Percentiles rank a stretch among this genome's conserved stretches.
Conservation (phyloP, 2,329 filamentous ascomycete genomes). For the Fonsecaea pugnacius region DNA sequence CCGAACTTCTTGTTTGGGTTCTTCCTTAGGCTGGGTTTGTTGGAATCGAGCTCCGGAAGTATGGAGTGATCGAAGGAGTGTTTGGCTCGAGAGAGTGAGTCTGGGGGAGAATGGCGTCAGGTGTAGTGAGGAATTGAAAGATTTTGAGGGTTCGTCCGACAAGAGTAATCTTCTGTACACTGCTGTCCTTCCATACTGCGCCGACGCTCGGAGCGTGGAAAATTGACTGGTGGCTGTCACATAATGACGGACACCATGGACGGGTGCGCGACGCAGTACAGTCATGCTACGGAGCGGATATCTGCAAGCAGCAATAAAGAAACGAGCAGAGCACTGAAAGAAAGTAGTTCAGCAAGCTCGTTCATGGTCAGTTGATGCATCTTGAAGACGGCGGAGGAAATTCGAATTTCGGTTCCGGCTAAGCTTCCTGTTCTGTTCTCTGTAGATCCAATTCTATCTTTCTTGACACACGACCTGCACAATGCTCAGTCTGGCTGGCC, state of each 20-base stretch:
- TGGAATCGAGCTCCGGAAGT: conserved; percentile 31
- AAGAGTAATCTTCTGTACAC: conserved; percentile 30
- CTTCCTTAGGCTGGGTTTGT: conserved; percentile 36
- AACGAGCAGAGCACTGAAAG: conserved; percentile 2
- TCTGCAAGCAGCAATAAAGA: background rate
- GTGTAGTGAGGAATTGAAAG: conserved; percentile 15
- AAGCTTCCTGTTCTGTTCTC: conserved; percentile 14
- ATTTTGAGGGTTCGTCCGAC: conserved; percentile 6
- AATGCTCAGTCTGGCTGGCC: background rate
- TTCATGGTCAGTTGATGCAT: conserved; percentile 18
- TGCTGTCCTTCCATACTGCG: conserved; percentile 34
- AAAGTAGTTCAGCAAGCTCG: conserved; percentile 22
- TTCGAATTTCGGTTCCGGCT: conserved; percentile 22
- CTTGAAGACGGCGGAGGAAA: conserved; percentile 20
- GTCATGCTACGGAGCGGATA: conserved; percentile 34
- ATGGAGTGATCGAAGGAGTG: conserved; percentile 33
- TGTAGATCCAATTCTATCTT: conserved; percentile 1
- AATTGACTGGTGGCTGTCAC: conserved; percentile 32
- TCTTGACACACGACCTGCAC: background rate
- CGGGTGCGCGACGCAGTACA: conserved; percentile 31
- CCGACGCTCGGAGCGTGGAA: conserved; percentile 28
- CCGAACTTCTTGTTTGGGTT: conserved; percentile 37
- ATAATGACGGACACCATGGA: conserved; percentile 35
- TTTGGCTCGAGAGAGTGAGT: conserved; percentile 21
- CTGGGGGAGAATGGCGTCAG: conserved; percentile 24